phyloP scores from a whole-genome alignment of 2,329 filamentous ascomycete species.

The Podosphaera fusca region DNA sequence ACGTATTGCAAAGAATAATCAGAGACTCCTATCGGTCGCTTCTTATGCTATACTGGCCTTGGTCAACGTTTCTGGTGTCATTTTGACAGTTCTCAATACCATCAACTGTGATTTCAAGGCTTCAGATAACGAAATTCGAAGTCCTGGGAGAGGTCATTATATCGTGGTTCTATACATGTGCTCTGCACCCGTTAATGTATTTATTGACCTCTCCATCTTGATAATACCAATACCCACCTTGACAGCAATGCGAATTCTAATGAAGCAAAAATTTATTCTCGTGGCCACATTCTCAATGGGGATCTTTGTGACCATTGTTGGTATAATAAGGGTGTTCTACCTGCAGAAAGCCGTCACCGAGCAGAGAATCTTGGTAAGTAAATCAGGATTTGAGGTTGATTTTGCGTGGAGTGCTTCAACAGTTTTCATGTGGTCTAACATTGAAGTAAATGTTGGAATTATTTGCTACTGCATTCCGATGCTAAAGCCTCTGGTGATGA shows the following conservation, averaged over 20 bases:
- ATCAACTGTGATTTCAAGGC: conserved; percentile 60
- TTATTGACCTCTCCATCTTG: conserved; percentile 72
- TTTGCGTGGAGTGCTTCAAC: conserved; percentile 56
- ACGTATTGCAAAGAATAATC: conserved; percentile 52
- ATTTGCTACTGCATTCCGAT: conserved; percentile 84
- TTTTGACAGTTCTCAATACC: conserved; percentile 66
- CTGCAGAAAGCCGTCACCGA: conserved; percentile 31
- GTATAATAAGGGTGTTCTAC: conserved; percentile 77
- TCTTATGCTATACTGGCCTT: conserved; percentile 58
- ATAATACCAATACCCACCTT: conserved; percentile 74
- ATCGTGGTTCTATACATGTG: conserved; percentile 44
- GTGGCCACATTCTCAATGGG: conserved; percentile 71
- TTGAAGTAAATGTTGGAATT: conserved; percentile 80
- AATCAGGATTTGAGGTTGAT: conserved; percentile 25
- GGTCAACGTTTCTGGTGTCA: conserved; percentile 55
- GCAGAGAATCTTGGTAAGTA: conserved; percentile 1
- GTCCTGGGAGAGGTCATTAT: conserved; percentile 19
- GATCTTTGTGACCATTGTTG: conserved; percentile 68
- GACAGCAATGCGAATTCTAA: conserved; percentile 63
- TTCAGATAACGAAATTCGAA: conserved; percentile 29
- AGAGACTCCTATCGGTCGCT: conserved; percentile 54
- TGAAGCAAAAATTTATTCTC: conserved; percentile 69
- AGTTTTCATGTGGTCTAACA: conserved; percentile 80
- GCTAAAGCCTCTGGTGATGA: conserved; percentile 60
- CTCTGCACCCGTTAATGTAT: conserved; percentile 75